These are phyloP conservation scores for Fusarium mexicanum DNA, from an alignment of 2,329 filamentous ascomycete species.

Conservation along the genomic window DNA sequence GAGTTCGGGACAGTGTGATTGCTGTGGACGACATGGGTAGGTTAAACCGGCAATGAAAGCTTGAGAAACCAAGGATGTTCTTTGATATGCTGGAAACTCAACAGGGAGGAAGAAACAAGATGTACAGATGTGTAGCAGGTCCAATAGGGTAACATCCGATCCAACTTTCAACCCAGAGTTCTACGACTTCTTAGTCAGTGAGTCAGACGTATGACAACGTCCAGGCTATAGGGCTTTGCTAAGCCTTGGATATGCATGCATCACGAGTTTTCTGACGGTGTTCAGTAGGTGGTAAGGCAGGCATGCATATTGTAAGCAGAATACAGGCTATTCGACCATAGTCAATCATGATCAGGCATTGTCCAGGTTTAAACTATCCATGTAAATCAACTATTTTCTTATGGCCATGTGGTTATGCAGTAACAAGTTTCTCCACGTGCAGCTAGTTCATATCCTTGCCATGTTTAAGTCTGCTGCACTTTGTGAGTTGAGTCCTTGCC, in stretches of 20 bases:
- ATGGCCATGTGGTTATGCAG: constrained; percentile 2
- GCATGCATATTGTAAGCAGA: background rate
- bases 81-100: background rate
- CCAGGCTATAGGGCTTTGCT: background rate
- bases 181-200: background rate
- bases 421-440: background rate
- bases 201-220: background rate
- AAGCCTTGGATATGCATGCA: background rate
- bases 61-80: background rate
- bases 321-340: background rate
- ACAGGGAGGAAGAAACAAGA: background rate
- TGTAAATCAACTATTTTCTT: background rate
- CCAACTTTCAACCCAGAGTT: background rate
- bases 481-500: background rate
- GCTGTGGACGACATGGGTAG: background rate
- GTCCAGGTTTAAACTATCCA: background rate
- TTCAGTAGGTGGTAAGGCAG: background rate
- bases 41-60: background rate
- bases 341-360: background rate
- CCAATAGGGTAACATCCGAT: background rate
- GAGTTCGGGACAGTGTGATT: background rate
- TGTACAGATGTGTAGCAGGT: background rate
- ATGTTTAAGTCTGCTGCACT: background rate
- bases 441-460: background rate
- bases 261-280: constrained; percentile 3